These are phyloP conservation scores for Polytolypa hystricis DNA, from an alignment of 2,329 filamentous ascomycete species.

Conservation along the genomic window DNA sequence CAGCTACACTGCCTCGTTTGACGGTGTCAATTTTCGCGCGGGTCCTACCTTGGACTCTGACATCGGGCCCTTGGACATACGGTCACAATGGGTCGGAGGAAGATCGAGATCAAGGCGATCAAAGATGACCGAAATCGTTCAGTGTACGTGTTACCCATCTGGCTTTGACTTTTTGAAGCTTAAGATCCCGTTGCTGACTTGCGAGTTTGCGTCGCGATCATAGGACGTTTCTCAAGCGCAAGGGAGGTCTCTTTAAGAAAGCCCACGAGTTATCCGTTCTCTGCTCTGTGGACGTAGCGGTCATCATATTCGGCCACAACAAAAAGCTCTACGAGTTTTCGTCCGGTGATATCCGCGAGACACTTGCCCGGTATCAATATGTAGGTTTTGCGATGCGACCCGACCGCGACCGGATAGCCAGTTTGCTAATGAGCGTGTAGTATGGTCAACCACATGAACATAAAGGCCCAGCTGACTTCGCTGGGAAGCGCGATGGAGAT, in stretches of 20 bases:
- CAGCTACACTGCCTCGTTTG: too few relatives aligned
- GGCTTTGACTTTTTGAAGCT: background rate
- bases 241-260: slow-evolving; percentile 98
- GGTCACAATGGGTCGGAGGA: slow-evolving; percentile 80
- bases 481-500: slow-evolving; percentile 61
- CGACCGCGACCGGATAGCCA: slow-evolving; percentile 7
- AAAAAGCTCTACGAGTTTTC: slow-evolving; percentile 99
- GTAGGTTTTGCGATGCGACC: slow-evolving; percentile 57
- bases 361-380: slow-evolving; percentile 79
- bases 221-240: slow-evolving; percentile 96
- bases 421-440: slow-evolving; percentile 37
- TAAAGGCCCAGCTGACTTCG: slow-evolving; percentile 89
- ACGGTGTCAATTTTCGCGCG: too few relatives aligned
- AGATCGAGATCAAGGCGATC: slow-evolving; percentile 99
- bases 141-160: slow-evolving; percentile 64
- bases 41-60: too few relatives aligned
- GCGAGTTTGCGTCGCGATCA: too few relatives aligned
- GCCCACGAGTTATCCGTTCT: slow-evolving; percentile 96
- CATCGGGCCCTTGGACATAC: too few relatives aligned
- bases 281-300: slow-evolving; percentile 95
- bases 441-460: slow-evolving; percentile 91
- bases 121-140: slow-evolving; percentile 97
- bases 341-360: slow-evolving; percentile 83
- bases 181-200: slow-evolving; percentile 2
- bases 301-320: slow-evolving; percentile 97